Evolutionary conservation across 257 asterid genomes (phyloP).

Genomic region (Nicotiana paniculata): DNA sequence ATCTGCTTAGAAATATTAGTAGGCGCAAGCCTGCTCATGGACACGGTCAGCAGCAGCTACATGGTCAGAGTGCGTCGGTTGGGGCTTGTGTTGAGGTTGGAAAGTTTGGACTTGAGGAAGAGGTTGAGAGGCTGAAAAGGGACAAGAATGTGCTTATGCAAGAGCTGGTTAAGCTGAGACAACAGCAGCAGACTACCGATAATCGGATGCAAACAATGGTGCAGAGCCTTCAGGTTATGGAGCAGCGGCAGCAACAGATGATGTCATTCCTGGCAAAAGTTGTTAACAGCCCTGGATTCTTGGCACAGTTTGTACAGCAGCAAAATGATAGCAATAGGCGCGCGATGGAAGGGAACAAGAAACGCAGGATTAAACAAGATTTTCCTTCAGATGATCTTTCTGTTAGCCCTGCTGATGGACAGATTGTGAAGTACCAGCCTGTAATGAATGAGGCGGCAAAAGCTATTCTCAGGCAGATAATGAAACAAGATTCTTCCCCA

Average conservation of each 20-base stretch:
- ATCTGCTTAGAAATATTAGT: slow-evolving; percentile 61
- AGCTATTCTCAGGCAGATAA: slow-evolving; percentile 60
- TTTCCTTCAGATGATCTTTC: slow-evolving; percentile 30
- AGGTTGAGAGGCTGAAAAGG: slow-evolving; percentile 82
- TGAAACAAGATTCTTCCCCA: slow-evolving; percentile 51
- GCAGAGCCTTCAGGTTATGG: slow-evolving; percentile 87
- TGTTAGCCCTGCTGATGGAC: slow-evolving; percentile 46
- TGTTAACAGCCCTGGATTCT: slow-evolving; percentile 84
- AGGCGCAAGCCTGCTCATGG: slow-evolving; percentile 78
- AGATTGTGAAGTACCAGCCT: slow-evolving; percentile 75
- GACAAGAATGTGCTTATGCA: slow-evolving; percentile 89
- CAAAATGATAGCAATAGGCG: slow-evolving; percentile 52
- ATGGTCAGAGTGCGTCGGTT: slow-evolving; percentile 41
- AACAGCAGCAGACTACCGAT: slow-evolving; percentile 82
- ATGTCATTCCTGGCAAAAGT: slow-evolving; percentile 94
- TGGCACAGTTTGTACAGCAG: slow-evolving; percentile 75
- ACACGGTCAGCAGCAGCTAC: slow-evolving; percentile 53
- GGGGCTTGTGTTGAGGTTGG: slow-evolving; percentile 87
- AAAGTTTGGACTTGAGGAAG: slow-evolving; percentile 85
- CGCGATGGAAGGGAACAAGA: slow-evolving; percentile 62
- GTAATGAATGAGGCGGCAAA: slow-evolving; percentile 72
- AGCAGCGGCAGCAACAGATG: slow-evolving; percentile 91
- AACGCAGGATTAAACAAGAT: slow-evolving; percentile 68
- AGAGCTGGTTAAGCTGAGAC: slow-evolving; percentile 77
- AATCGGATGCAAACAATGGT: slow-evolving; percentile 63